Conservation (phyloP, 2,329 filamentous ascomycete genomes). For the Clarireedia hainanense region DNA sequence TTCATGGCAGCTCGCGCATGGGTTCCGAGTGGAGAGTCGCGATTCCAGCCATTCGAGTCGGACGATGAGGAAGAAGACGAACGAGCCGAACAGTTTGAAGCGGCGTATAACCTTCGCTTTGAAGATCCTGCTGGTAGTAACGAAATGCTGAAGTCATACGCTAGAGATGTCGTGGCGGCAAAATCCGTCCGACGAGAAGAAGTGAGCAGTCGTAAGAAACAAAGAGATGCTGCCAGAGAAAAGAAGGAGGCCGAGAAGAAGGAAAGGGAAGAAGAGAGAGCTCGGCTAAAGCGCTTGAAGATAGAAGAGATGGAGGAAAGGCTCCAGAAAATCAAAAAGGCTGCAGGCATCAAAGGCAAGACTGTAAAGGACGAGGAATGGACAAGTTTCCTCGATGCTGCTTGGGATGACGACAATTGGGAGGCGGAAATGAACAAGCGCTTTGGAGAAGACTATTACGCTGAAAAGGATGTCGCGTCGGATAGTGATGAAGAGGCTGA, state of each 20-base stretch:
- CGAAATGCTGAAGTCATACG: conserved; percentile 79
- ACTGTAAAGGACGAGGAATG: conserved; percentile 69
- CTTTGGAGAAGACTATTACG: conserved; percentile 91
- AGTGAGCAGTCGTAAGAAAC: conserved; percentile 65
- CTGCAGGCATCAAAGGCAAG: conserved; percentile 69
- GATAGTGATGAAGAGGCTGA: conserved; percentile 47
- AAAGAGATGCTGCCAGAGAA: conserved; percentile 69
- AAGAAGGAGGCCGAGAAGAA: conserved; percentile 72
- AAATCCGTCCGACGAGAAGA: conserved; percentile 84
- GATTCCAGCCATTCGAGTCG: conserved; percentile 79
- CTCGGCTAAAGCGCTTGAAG: conserved; percentile 76
- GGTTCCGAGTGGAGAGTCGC: conserved; percentile 59
- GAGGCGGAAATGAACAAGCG: conserved; percentile 80
- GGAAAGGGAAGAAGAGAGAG: conserved; percentile 70
- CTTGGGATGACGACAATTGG: conserved; percentile 86
- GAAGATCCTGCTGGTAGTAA: conserved; percentile 86
- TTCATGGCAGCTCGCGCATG: conserved; percentile 90
- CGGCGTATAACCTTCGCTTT: conserved; percentile 92
- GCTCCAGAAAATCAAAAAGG: conserved; percentile 79
- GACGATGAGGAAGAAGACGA: conserved; percentile 70
- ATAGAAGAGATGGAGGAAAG: conserved; percentile 86
- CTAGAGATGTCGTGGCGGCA: conserved; percentile 73
- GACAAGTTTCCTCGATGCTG: conserved; percentile 74
- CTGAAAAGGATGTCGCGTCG: conserved; percentile 55
- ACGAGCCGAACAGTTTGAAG: conserved; percentile 78